Percentiles rank a stretch among this genome's conserved stretches.
Evolutionary conservation across 805 yeast genomes (phyloP).

Genomic region (Sugiyamaella lignohabitans): DNA sequence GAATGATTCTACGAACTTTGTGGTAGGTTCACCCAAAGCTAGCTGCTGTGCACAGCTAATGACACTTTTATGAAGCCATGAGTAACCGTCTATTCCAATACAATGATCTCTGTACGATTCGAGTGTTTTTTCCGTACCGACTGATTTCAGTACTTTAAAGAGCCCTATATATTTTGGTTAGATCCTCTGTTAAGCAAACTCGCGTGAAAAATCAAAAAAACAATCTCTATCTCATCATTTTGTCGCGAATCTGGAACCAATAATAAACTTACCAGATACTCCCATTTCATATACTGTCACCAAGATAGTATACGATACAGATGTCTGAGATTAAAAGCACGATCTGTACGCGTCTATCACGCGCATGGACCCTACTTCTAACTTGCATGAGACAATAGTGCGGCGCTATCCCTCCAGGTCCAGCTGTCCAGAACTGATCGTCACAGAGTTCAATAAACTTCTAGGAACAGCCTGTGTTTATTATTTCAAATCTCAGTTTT

Average conservation of each 20-base stretch:
- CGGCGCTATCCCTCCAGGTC: too few relatives aligned
- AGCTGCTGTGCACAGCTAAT: conserved; percentile 78
- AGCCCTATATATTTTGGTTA: conserved; percentile 54
- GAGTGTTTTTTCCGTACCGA: conserved; percentile 55
- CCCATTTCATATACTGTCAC: conserved; percentile 13
- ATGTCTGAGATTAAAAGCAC: conserved; percentile 1
- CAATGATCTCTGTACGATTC: conserved; percentile 63
- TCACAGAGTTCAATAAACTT: too few relatives aligned
- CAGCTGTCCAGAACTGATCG: too few relatives aligned
- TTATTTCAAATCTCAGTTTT: too few relatives aligned
- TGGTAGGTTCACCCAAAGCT: conserved; percentile 63
- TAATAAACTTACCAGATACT: conserved; percentile 20
- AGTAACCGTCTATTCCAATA: conserved; percentile 90
- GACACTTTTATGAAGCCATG: conserved; percentile 91
- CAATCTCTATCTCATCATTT: not conserved
- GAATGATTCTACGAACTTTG: conserved; percentile 52
- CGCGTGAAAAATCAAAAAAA: not conserved
- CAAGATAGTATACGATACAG: not conserved
- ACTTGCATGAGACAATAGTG: conserved; percentile 1
- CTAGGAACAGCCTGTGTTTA: too few relatives aligned
- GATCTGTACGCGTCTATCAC: conserved; percentile 2
- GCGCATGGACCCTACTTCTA: conserved; percentile 2
- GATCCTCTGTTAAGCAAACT: conserved; percentile 50
- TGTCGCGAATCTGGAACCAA: too few relatives aligned
- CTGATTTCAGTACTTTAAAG: conserved; percentile 68